These are phyloP conservation scores for Corynespora cassiicola DNA, from an alignment of 2,329 filamentous ascomycete genomes.

Conservation along the genomic window DNA sequence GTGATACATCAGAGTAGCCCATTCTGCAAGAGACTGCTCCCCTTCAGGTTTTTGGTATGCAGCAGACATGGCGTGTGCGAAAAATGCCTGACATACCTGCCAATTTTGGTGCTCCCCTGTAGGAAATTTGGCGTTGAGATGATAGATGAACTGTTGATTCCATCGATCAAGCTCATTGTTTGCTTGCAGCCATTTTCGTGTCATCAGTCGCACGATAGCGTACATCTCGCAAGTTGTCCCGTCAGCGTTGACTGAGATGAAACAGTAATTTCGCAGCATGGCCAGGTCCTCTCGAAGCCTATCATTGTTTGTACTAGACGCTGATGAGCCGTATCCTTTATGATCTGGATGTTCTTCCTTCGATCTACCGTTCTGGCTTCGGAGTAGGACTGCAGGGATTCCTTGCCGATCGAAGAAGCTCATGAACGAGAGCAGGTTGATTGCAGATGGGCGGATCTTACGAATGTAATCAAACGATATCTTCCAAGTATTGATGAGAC, in stretches of 20 bases:
- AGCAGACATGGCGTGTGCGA: slow-evolving; percentile 30
- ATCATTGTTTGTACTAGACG: too few species aligned
- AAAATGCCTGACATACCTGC: slow-evolving; percentile 34
- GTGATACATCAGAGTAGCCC: slow-evolving; percentile 8
- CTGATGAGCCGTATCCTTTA: too few species aligned
- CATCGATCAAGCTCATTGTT: slow-evolving; percentile 3
- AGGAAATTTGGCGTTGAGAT: slow-evolving; percentile 3
- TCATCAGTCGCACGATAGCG: slow-evolving; percentile 15
- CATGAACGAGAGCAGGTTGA: slow-evolving; percentile 54
- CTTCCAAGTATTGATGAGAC: slow-evolving; percentile 47
- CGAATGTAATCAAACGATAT: slow-evolving; percentile 42
- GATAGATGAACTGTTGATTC: slow-evolving; percentile 4
- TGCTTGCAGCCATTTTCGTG: slow-evolving; percentile 12
- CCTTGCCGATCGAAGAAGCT: slow-evolving; percentile 54
- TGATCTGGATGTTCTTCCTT: background rate
- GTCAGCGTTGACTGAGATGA: slow-evolving; percentile 11
- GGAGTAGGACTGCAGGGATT: slow-evolving; percentile 46
- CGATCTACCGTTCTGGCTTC: background rate
- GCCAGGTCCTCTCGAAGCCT: slow-evolving; percentile 15
- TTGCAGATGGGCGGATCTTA: slow-evolving; percentile 31
- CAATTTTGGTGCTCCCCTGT: slow-evolving; percentile 19
- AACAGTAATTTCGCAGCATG: slow-evolving; percentile 16
- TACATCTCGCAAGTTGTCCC: slow-evolving; percentile 11
- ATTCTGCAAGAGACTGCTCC: background rate
- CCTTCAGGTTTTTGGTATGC: slow-evolving; percentile 2